These are phyloP conservation scores for Musa troglodytarum DNA, from an alignment of 176 grass and related monocot species.

Conservation along the genomic window DNA sequence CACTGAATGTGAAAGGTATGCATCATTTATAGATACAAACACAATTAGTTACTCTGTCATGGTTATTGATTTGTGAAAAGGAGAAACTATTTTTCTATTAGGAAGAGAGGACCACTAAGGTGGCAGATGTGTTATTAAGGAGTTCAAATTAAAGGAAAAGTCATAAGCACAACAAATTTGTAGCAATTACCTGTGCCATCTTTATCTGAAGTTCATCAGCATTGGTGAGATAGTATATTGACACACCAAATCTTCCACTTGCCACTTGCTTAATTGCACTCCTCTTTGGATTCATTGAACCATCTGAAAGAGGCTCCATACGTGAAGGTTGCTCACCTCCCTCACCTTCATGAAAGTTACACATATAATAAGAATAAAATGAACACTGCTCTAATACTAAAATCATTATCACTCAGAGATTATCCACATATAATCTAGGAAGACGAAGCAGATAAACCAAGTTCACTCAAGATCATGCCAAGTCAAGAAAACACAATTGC, in stretches of 20 bases:
- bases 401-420: neutral
- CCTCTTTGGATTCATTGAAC: slow-evolving; percentile 83
- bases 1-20: neutral
- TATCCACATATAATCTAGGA: neutral
- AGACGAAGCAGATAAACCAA: neutral
- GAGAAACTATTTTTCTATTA: neutral
- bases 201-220: slow-evolving; percentile 99
- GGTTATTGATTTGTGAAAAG: neutral
- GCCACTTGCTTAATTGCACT: slow-evolving; percentile 99
- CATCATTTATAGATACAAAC: neutral
- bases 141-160: slow-evolving; percentile 3
- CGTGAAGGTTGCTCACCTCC: slow-evolving; percentile 95
- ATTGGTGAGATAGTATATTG: slow-evolving; percentile 95
- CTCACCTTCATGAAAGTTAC: slow-evolving; percentile 44
- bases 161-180: neutral
- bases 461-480: neutral
- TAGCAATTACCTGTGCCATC: slow-evolving; percentile 76
- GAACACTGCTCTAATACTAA: neutral
- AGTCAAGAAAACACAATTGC: neutral
- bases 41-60: neutral
- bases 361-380: neutral
- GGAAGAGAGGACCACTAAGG: neutral
- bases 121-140: neutral
- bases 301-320: slow-evolving; percentile 85
- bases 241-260: slow-evolving; percentile 95